phyloP scores from a whole-genome alignment of 1,139 yeast species.

The Entelexis paramagnoliae region DNA sequence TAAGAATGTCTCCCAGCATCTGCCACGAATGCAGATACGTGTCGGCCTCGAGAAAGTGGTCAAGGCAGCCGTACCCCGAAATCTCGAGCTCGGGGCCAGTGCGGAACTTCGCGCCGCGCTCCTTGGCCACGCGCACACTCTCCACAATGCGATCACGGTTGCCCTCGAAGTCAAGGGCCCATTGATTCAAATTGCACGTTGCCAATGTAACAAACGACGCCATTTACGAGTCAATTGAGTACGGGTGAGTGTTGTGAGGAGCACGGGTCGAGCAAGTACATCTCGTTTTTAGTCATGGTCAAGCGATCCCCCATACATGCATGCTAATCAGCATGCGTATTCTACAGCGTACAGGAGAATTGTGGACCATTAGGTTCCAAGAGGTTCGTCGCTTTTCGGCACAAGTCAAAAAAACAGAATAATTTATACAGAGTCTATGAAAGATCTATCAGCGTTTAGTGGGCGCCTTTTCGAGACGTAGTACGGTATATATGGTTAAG shows the following conservation, averaged over 20 bases:
- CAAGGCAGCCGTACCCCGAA: constrained; percentile 86
- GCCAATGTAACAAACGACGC: constrained; percentile 41
- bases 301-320: background rate
- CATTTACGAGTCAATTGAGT: constrained; percentile 6
- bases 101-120: constrained; percentile 64
- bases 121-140: constrained; percentile 68
- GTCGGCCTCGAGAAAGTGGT: constrained; percentile 88
- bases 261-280: background rate
- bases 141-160: constrained; percentile 82
- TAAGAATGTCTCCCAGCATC: constrained; percentile 67
- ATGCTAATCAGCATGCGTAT: background rate
- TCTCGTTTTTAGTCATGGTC: background rate
- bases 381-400: too few species aligned
- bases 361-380: too few species aligned
- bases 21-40: constrained; percentile 90
- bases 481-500: constrained; percentile 3
- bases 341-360: background rate
- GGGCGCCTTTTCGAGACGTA: background rate
- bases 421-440: background rate
- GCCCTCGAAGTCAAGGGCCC: constrained; percentile 98
- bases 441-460: background rate
- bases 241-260: background rate
- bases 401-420: too few species aligned
- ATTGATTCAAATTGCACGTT: constrained; percentile 73
- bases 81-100: constrained; percentile 96